phyloP scores from a whole-genome alignment of 2,329 filamentous ascomycete species.

The Moelleriella libera region DNA sequence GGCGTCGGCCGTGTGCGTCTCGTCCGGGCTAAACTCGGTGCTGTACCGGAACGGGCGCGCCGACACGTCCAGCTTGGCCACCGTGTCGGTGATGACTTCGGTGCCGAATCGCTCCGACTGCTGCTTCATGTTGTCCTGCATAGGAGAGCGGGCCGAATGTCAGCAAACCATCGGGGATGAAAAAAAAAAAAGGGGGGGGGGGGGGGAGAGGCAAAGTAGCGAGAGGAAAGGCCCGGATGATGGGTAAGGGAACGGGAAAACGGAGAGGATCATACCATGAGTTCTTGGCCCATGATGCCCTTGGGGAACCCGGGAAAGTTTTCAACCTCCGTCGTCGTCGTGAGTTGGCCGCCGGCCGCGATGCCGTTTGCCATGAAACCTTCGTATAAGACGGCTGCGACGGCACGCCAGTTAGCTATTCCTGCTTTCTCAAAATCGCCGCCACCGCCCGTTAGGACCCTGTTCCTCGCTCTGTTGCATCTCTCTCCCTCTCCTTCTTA shows the following conservation, averaged over 20 bases:
- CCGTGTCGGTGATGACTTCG: slow-evolving; percentile 83
- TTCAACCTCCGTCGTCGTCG: slow-evolving; percentile 95
- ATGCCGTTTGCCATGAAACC: slow-evolving; percentile 96
- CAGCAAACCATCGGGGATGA: not conserved
- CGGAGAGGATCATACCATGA: slow-evolving; percentile 48
- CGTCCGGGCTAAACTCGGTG: slow-evolving; percentile 74
- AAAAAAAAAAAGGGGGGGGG: slow-evolving; percentile 8
- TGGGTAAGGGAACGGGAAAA: not conserved
- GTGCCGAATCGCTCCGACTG: slow-evolving; percentile 91
- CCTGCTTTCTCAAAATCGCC: no score
- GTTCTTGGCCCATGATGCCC: slow-evolving; percentile 69
- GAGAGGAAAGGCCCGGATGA: not conserved
- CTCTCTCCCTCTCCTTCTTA: no score
- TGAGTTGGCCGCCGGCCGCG: slow-evolving; percentile 89
- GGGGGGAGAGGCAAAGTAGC: not conserved
- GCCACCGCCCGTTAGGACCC: no score
- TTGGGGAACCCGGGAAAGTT: slow-evolving; percentile 94
- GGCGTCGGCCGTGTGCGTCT: slow-evolving; percentile 77
- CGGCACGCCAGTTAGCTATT: no score
- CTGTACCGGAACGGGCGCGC: slow-evolving; percentile 82
- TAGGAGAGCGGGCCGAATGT: not conserved
- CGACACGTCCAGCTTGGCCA: slow-evolving; percentile 75
- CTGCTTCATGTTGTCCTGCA: slow-evolving; percentile 73
- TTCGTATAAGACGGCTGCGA: slow-evolving; percentile 74
- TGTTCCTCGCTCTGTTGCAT: no score